Base-by-base conservation (phyloP, 2,329 filamentous ascomycete species). In the Arachnopeziza araneosa region DNA sequence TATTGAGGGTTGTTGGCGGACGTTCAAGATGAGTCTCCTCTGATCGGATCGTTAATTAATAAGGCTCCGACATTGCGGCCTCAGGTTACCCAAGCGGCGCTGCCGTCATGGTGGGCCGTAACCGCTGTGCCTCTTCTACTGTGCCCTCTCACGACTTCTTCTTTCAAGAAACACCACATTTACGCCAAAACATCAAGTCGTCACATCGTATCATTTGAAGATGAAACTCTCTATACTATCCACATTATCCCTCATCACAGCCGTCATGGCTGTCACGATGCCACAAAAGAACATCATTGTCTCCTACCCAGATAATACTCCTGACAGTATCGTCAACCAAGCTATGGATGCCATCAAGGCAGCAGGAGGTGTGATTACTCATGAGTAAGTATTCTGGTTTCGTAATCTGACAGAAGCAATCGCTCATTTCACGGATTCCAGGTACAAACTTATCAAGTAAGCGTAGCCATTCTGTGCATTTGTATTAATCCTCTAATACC, bases 311-410 rank as follows among this genome's bases (percentile, higher is more conserved):
- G 78, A 86, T 56, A 80, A 84, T 86, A 68, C 76, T 2, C 87
- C 91, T 22, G 78, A 88, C 64, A 80, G 79, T 44, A 77, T 96
- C 44, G 74, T 96, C 32, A 77, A 85, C 23, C 75, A 89, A 59
- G 91, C 90, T 52, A 95, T 88, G 78, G 75, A 87, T 50, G 83
- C 84, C 1, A 86, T 96, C 68, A 75, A 79, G 56, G 79, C 86
- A 52, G 86, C 86, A 49, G 90, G 90, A 55, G 91, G 90, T 49
- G 75, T 83, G 55, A 91, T 96, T 68, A 95, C 89, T 23, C 91
- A 96, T 76, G 83, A 87, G 70, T 95, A 91, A 30, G 26, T n/a
- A n/a, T n/a, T 9, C 26, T 30, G 26, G 5, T 30, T 9, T 30
- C 9, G 26, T 30, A 5, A 30, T 30, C 9, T 30, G 4, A 9